Evolutionary conservation across 768 basidiomycete species (phyloP).

Genomic region (Mycena floridula): DNA sequence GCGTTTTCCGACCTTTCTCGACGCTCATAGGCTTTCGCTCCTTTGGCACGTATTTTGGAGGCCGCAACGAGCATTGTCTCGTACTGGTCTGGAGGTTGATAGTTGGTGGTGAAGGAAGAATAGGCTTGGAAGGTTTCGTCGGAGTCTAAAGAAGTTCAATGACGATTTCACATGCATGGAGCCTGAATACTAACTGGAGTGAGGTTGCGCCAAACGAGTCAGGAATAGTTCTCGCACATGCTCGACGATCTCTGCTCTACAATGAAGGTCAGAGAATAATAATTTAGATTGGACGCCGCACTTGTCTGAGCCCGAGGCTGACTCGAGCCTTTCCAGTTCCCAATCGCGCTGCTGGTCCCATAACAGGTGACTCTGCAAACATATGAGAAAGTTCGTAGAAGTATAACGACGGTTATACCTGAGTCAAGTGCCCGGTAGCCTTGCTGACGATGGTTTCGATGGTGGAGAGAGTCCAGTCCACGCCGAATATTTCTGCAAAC

Average conservation of each 20-base stretch:
- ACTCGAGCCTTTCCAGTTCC: constrained; percentile 61
- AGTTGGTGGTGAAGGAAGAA: constrained; percentile 81
- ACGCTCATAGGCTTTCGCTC: constrained; percentile 53
- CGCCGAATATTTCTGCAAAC: constrained; percentile 54
- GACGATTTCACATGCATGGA: neutral
- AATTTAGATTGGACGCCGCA: constrained; percentile 14
- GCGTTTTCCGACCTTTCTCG: constrained; percentile 57
- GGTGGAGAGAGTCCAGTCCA: constrained; percentile 52
- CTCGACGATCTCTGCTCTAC: constrained; percentile 38
- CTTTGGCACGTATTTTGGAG: constrained; percentile 61
- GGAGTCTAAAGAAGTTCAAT: constrained; percentile 42
- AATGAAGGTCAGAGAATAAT: neutral
- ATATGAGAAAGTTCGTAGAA: neutral
- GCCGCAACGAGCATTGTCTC: constrained; percentile 71
- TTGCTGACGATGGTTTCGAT: constrained; percentile 48
- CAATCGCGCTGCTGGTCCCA: constrained; percentile 74
- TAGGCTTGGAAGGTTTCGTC: constrained; percentile 82
- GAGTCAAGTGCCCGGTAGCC: constrained; percentile 55
- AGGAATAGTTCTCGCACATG: constrained; percentile 55
- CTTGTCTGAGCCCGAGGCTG: constrained; percentile 40
- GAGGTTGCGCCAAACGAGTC: constrained; percentile 68
- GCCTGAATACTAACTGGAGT: constrained; percentile 48
- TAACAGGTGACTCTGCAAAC: constrained; percentile 53
- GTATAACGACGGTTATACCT: constrained; percentile 33
- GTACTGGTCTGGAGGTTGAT: constrained; percentile 71